Evolutionary conservation across 1,284 basidiomycete species (phyloP), one percentile per base, ranked within the genome.

Genomic region (Sanghuangporus baumii): DNA sequence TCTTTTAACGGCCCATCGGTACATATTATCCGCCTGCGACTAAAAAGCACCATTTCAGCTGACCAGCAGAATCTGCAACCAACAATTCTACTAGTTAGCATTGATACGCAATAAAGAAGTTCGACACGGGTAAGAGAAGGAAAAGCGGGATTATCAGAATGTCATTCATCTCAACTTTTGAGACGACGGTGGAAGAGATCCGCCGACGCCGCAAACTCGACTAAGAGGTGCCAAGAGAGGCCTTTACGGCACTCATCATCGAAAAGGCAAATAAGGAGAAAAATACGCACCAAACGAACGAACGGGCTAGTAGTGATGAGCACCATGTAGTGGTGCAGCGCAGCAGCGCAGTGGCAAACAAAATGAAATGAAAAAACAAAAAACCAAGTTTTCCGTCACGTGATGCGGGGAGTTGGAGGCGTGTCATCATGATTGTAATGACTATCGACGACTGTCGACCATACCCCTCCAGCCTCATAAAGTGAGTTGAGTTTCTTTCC

Each of bases 161-260:
- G 64, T 63, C 64, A 65, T 65, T 62, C 64, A 65, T 65, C 61
- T 65, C 64, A 65, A 37, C 26, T 31, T 23, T 31, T 65, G 61
- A 61, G 18, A 40, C 48, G 40, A 60, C 23, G 26, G 57, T 12
- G 51, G 20, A 62, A 47, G 20, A 18, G 5, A 58, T 47, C 48
- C 58, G 16, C 46, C 36, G 18, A 6, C 58, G 54, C 56, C 64
- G 18, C 64, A 65, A 31, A 52, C 37, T 65, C 64, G 64, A 65
- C 64, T 65, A 62, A 65, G 64, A 65, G 64, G 64, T 65, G 64
- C 64, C 64, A 65, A 57, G 59, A 55, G 61, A 18, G 62, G 63
- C 61, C 57, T 50, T 54, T 58, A 65, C 60, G 52, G 58, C 64
- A 65, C 64, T 65, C 64, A 59, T 65, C 64, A 65, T 62, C n/a